A percentile compares a stretch with the other conserved stretches of the same genome.
Conservation (phyloP, 2,329 filamentous ascomycete species). For the Parastagonospora avenae region DNA sequence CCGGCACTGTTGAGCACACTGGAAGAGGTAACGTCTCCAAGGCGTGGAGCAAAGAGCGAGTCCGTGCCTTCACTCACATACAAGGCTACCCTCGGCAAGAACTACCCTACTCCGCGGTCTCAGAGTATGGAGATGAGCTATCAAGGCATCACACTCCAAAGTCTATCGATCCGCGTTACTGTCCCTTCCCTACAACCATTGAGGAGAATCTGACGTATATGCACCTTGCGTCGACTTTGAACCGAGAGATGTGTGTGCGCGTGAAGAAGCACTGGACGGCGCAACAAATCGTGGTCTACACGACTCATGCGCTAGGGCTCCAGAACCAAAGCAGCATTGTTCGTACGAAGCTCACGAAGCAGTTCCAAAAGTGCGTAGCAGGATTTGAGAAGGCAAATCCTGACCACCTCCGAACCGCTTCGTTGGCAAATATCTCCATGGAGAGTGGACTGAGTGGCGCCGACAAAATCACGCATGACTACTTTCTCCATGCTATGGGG, state of each 20-base stretch:
- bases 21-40: not conserved
- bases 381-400: not conserved
- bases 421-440: not conserved
- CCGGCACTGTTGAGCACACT: not conserved
- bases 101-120: slow-evolving; percentile 1
- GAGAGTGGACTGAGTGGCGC: slow-evolving; percentile 1
- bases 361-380: not conserved
- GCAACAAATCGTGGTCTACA: slow-evolving; percentile 1
- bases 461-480: slow-evolving; percentile 3
- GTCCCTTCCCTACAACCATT: slow-evolving; percentile 7
- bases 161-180: slow-evolving; percentile 4
- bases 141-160: slow-evolving; percentile 5
- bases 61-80: slow-evolving; percentile 4
- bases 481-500: slow-evolving; percentile 9
- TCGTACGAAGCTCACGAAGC: slow-evolving; percentile 3
- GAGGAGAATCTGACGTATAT: slow-evolving; percentile 12
- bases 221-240: slow-evolving; percentile 2
- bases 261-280: slow-evolving; percentile 2
- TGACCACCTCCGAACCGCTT: not conserved
- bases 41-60: slow-evolving; percentile 6
- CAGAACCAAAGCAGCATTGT: not conserved
- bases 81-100: not conserved
- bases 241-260: slow-evolving; percentile 5
- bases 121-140: slow-evolving; percentile 2
- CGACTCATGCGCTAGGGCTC: not conserved